Conservation (phyloP, 495 filamentous ascomycete genomes). For the Annulohypoxylon nitens region DNA sequence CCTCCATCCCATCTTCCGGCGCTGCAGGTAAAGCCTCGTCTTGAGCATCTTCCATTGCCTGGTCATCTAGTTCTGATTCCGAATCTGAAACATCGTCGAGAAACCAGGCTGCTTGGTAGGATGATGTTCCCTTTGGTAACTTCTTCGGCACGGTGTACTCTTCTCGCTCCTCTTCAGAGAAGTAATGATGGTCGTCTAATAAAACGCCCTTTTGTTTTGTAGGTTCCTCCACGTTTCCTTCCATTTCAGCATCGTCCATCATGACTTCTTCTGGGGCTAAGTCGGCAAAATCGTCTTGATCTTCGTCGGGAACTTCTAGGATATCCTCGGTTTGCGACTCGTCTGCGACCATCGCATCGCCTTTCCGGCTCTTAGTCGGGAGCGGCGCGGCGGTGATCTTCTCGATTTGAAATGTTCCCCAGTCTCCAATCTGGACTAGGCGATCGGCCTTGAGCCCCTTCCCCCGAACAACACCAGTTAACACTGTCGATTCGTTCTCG, state of each 20-base stretch:
- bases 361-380: slow-evolving; percentile 65
- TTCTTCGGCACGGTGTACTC: slow-evolving; percentile 69
- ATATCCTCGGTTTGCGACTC: slow-evolving; percentile 62
- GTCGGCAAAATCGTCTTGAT: slow-evolving; percentile 84
- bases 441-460: slow-evolving; percentile 89
- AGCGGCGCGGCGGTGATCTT: slow-evolving; percentile 82
- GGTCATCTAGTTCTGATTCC: slow-evolving; percentile 83
- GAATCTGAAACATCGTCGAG: slow-evolving; percentile 85
- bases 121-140: slow-evolving; percentile 90
- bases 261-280: slow-evolving; percentile 85
- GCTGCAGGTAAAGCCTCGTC: slow-evolving; percentile 64
- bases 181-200: slow-evolving; percentile 97
- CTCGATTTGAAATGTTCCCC: slow-evolving; percentile 94
- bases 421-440: slow-evolving; percentile 90
- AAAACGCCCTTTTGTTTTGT: slow-evolving; percentile 79
- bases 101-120: slow-evolving; percentile 95
- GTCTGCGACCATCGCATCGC: slow-evolving; percentile 80
- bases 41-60: slow-evolving; percentile 74
- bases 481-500: slow-evolving; percentile 68
- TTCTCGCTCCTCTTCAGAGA: slow-evolving; percentile 85
- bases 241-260: slow-evolving; percentile 76
- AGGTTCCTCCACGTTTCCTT: slow-evolving; percentile 54
- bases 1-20: slow-evolving; percentile 84
- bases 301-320: slow-evolving; percentile 76
- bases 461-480: slow-evolving; percentile 91